These are phyloP conservation scores for Trichosporon sp. DNA, from an alignment of 1,284 basidiomycete species.

Conservation along the genomic window DNA sequence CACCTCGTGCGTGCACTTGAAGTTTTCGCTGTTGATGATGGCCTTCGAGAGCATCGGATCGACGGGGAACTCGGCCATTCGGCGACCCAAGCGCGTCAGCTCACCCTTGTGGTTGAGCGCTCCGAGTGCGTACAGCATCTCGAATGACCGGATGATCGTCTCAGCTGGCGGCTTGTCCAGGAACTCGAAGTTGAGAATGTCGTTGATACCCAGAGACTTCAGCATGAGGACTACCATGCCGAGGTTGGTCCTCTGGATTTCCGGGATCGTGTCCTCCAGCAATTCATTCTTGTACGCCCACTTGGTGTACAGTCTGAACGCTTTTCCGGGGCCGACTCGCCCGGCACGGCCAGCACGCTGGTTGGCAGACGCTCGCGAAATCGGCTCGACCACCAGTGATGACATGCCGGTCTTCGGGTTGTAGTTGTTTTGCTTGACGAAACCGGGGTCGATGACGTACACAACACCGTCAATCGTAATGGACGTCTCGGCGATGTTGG, in stretches of 20 bases:
- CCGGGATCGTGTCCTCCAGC: constrained; percentile 59
- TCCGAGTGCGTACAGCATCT: constrained; percentile 89
- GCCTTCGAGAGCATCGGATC: constrained; percentile 97
- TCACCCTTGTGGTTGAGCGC: constrained; percentile 95
- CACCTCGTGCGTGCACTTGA: constrained; percentile 94
- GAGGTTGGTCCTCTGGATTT: constrained; percentile 54
- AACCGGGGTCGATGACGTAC: constrained; percentile 95
- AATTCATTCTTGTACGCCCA: constrained; percentile 62
- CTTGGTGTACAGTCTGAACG: constrained; percentile 75
- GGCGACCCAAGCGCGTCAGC: constrained; percentile 86
- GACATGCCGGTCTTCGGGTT: constrained; percentile 97
- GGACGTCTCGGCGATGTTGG: constrained; percentile 97
- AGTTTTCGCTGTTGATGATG: constrained; percentile 91
- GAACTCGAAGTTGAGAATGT: constrained; percentile 61
- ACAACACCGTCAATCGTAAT: constrained; percentile 98
- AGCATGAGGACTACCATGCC: constrained; percentile 57
- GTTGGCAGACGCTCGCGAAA: constrained; percentile 93
- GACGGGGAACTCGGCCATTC: constrained; percentile 99
- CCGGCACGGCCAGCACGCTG: constrained; percentile 96
- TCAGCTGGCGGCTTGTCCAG: constrained; percentile 76
- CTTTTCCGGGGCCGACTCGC: constrained; percentile 96
- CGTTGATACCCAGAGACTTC: constrained; percentile 61
- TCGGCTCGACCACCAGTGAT: constrained; percentile 85
- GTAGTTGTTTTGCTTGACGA: constrained; percentile 96
- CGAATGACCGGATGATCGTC: constrained; percentile 92